These are phyloP conservation scores for Melampsora abietis-canadensis DNA, from an alignment of 1,284 basidiomycete species.

Conservation along the genomic window DNA sequence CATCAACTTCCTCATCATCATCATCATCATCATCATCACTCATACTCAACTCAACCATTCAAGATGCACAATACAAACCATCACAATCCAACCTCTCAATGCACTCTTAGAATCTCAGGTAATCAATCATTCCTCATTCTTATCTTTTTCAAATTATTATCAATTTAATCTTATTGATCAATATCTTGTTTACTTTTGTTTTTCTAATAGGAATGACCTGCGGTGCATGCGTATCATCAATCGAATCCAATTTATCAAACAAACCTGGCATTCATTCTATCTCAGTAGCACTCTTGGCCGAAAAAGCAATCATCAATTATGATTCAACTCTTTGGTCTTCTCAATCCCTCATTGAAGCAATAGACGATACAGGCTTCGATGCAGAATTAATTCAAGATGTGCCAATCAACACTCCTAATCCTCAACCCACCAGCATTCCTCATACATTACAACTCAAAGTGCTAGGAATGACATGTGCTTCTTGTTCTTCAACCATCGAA, in stretches of 20 bases:
- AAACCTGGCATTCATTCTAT: constrained; percentile 81
- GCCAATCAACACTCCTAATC: neutral
- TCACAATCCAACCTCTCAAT: neutral
- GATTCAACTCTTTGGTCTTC: constrained; percentile 74
- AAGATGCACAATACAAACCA: too few species aligned
- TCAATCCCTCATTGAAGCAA: constrained; percentile 79
- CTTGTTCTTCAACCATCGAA: constrained; percentile 77
- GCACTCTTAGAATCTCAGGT: constrained; percentile 8
- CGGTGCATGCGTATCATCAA: constrained; percentile 81
- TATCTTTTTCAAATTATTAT: neutral
- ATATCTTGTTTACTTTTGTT: neutral
- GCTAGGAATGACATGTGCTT: constrained; percentile 84
- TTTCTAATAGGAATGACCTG: constrained; percentile 76
- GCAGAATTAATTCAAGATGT: constrained; percentile 56
- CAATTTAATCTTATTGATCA: neutral
- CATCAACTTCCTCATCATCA: too few species aligned
- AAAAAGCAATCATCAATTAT: constrained; percentile 85
- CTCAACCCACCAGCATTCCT: constrained; percentile 53
- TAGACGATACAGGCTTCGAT: constrained; percentile 88
- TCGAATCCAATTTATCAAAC: constrained; percentile 80
- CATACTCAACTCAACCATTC: too few species aligned
- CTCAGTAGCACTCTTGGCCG: constrained; percentile 88
- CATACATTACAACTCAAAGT: constrained; percentile 64
- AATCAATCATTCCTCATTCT: neutral
- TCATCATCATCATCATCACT: too few species aligned